Base-by-base conservation (phyloP, 306 rosid genomes). In the Ceratonia siliqua region DNA sequence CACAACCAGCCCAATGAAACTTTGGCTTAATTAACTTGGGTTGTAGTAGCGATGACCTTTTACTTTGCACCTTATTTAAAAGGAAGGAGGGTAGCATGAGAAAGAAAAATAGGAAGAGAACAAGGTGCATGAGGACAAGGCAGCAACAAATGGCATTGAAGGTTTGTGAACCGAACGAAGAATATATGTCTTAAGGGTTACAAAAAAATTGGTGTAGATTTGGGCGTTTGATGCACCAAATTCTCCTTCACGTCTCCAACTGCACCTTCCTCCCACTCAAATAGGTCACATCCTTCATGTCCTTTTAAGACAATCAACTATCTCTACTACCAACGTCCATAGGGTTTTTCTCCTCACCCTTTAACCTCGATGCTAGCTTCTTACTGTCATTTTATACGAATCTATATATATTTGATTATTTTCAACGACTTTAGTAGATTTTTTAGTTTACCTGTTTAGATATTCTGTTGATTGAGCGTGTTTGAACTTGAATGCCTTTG, bases 261-360 rank as follows among this genome's bases (percentile, higher is more conserved):
- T 87, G 92, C 94, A 85, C 91, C 70, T 82, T 82, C 94, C 83
- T 84, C 78, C 61, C 2, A 63, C 87, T 86, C 91, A 84, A 88
- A 86, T 39, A 52, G 45, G 87, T 81, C 87, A 78, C 91, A 73
- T 82, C 86, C 66, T 81, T 67, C 35, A n/a, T 48, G 81, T 85
- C 85, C 10, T 79, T 84, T 79, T 88, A 82, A 77, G 33, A 58
- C 52, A 50, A 56, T 55, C 18, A 84, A 52, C 79, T 67, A 36
- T 71, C 20, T 78, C 25, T 62, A 28, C 45, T 24, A 25, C 15
- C 67, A 46, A n/a, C n/a, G n/a, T n/a, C 73, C 67, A 68, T 76
- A 36, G 61, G 14, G n/a, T n/a, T n/a, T 62, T 76, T 76, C 58
- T 74, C 45, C 53, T 70, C 32, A 66, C 68, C 58, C 79, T 64